Evolutionary conservation across 2,329 filamentous ascomycete species (phyloP).

Genomic region (Tolypocladium ovalisporum): DNA sequence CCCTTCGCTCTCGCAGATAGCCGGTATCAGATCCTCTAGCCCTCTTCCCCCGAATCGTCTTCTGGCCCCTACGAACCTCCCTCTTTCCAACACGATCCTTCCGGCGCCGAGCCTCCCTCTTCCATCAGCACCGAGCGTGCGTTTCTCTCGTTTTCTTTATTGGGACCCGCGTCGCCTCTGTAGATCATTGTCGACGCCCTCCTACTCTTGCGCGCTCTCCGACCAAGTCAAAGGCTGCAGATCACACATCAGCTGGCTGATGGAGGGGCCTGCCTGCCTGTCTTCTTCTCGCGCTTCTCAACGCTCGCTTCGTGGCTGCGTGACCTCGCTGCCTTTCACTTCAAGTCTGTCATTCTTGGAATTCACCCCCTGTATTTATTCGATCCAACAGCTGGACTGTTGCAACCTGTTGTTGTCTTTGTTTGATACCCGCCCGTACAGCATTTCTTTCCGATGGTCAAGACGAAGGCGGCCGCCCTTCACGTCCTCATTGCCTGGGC

Average conservation of each 20-base stretch:
- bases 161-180: neutral
- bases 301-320: neutral
- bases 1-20: neutral
- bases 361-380: neutral
- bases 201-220: neutral
- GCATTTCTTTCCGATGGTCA: neutral
- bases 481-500: slow-evolving; percentile 8
- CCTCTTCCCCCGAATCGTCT: neutral
- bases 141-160: neutral
- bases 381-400: slow-evolving; percentile 4
- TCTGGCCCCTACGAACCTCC: neutral
- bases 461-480: slow-evolving; percentile 10
- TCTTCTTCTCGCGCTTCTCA: neutral
- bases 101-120: neutral
- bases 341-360: neutral
- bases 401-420: neutral
- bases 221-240: neutral
- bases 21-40: neutral
- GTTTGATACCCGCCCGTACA: neutral
- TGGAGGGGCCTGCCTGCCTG: neutral
- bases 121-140: neutral
- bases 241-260: neutral
- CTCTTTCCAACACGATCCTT: neutral
- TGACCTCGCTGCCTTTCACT: neutral
- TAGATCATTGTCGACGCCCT: neutral